Evolutionary conservation across 2,329 filamentous ascomycete genomes (phyloP).

Genomic region (Apiospora rasikravindrae): DNA sequence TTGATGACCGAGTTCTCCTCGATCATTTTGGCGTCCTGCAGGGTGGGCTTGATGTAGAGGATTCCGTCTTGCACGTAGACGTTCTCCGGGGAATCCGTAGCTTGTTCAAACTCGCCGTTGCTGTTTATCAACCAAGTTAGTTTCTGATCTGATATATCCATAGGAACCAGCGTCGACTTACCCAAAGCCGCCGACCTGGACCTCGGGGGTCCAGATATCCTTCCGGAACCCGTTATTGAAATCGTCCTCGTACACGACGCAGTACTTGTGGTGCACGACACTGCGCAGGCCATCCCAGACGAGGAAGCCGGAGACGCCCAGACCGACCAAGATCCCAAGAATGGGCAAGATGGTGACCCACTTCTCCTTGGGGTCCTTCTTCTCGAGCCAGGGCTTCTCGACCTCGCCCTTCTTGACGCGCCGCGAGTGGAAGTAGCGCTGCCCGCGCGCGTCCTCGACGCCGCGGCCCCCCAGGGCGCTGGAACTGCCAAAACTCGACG

Average conservation of each 20-base stretch:
- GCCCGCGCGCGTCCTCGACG: slow-evolving; percentile 43
- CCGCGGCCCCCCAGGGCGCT: slow-evolving; percentile 44
- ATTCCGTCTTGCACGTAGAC: slow-evolving; percentile 72
- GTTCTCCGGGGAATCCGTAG: slow-evolving; percentile 74
- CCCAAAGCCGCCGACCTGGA: slow-evolving; percentile 78
- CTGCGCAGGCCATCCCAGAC: slow-evolving; percentile 76
- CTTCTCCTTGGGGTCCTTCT: slow-evolving; percentile 78
- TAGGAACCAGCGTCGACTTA: slow-evolving; percentile 47
- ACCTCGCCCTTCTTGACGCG: slow-evolving; percentile 74
- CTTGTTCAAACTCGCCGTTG: slow-evolving; percentile 82
- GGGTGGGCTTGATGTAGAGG: slow-evolving; percentile 77
- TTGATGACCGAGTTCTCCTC: slow-evolving; percentile 71
- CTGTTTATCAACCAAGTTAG: slow-evolving; percentile 44
- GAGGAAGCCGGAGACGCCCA: slow-evolving; percentile 71
- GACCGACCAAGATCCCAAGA: slow-evolving; percentile 71
- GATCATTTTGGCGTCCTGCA: slow-evolving; percentile 72
- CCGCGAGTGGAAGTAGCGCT: slow-evolving; percentile 75
- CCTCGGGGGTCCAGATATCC: slow-evolving; percentile 74
- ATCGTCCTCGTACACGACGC: slow-evolving; percentile 68
- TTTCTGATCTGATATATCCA: background rate
- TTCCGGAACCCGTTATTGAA: slow-evolving; percentile 65
- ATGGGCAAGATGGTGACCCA: slow-evolving; percentile 84
- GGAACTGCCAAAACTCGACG: slow-evolving; percentile 53
- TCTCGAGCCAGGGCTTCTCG: slow-evolving; percentile 79
- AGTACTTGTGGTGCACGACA: slow-evolving; percentile 78